Base-by-base conservation (phyloP, 2,329 filamentous ascomycete species). In the Chaetomium olivaceum region DNA sequence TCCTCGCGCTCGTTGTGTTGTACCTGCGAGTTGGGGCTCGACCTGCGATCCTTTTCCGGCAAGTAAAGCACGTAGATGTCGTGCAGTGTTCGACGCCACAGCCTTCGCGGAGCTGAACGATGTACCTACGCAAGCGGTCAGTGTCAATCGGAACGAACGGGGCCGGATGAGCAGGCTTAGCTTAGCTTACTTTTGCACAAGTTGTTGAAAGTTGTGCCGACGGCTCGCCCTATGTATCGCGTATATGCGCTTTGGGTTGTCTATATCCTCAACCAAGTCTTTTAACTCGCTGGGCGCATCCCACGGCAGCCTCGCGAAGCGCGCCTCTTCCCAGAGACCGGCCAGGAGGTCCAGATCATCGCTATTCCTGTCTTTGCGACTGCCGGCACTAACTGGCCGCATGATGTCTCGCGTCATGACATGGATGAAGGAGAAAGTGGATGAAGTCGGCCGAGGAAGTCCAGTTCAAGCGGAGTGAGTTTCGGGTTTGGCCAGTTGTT, bases 31-130 rank as follows among this genome's bases (percentile, higher is more conserved):
- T 85, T 2, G 92, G 92, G 0, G 85, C 85, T 69, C 87, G 86
- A 39, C 84, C 86, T 29, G 87, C 84, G 50, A 89, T 79, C 70
- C 90, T 85, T 76, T 85, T 90, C 63, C 91, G 87, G 75, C 87
- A 92, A 67, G 89, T 92, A 73, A 94, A 90, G 79, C 93, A 97
- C 16, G 91, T 94, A 16, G 91, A 79, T 1, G 88, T 94, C 43
- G 81, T 82, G 77, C 93, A 97, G 60, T 83, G 80, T 61, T 83
- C 80, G 69, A 85, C 86, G 68, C 86, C 87, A 75, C 93, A 97
- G 69, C 93, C 93, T 70, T 91, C 85, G 64, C 92, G 87, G n/a
- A 97, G 85, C 77, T 97, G 93, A 39, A 86, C 81, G 58, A 93
- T 87, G 74, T 91, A 96, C 72, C 91, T 94, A 69, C 66, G 58